These are phyloP conservation scores for Jackrogersella multiformis DNA, from an alignment of 495 filamentous ascomycete species.

Conservation along the genomic window DNA sequence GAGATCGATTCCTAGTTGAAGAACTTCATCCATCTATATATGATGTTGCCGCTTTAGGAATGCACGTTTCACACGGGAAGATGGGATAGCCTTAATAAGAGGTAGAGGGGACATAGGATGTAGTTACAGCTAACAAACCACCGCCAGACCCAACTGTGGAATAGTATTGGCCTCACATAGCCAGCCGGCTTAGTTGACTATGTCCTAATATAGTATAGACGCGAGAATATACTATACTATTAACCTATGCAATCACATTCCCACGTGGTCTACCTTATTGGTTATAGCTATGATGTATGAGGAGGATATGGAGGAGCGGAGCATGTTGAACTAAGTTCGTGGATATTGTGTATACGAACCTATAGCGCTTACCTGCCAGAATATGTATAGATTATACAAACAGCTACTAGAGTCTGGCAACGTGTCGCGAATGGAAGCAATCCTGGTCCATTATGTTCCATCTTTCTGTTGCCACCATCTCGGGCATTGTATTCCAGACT, in stretches of 20 bases:
- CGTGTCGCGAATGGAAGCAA: too few relatives aligned
- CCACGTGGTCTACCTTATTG: conserved; percentile 28
- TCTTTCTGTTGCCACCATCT: not conserved
- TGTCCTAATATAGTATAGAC: not conserved
- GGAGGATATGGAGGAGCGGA: conserved; percentile 5
- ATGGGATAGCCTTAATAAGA: too few relatives aligned
- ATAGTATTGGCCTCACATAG: not conserved
- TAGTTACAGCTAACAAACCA: conserved; percentile 5
- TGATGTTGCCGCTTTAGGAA: not conserved
- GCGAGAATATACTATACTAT: not conserved
- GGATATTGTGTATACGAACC: not conserved
- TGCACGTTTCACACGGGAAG: not conserved
- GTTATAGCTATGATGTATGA: not conserved
- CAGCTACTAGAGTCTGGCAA: too few relatives aligned
- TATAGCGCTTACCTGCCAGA: too few relatives aligned
- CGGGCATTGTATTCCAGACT: conserved; percentile 14
- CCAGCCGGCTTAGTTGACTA: not conserved
- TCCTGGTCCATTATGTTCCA: not conserved
- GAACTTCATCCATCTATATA: conserved; percentile 10
- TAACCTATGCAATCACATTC: not conserved
- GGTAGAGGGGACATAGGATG: not conserved
- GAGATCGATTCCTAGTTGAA: not conserved
- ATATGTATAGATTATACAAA: too few relatives aligned
- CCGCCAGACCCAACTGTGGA: not conserved
- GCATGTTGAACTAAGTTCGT: not conserved